A percentile compares a stretch with the other conserved stretches of the same genome.
phyloP scores from a whole-genome alignment of 2,329 filamentous ascomycete species.

The Leptographium wingfieldii region DNA sequence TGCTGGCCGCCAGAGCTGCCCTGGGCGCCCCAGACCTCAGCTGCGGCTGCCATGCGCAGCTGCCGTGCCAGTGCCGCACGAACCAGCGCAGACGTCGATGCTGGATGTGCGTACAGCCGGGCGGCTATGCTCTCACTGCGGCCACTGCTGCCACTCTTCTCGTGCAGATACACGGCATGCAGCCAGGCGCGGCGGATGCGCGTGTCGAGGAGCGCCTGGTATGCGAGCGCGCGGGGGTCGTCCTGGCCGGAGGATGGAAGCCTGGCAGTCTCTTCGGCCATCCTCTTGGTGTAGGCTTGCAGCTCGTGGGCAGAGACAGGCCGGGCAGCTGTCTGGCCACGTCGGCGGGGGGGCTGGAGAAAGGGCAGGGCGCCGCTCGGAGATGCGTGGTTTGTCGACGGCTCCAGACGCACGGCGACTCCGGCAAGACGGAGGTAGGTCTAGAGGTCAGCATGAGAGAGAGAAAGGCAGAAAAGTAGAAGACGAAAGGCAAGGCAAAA shows the following conservation, averaged over 20 bases:
- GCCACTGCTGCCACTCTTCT: constrained; percentile 24
- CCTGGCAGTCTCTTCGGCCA: neutral
- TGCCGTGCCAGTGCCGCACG: constrained; percentile 49
- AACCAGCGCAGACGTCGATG: constrained; percentile 48
- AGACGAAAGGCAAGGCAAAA: neutral
- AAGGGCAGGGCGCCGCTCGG: constrained; percentile 83
- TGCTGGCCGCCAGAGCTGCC: constrained; percentile 20
- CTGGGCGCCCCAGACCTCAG: constrained; percentile 32
- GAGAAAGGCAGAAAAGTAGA: neutral
- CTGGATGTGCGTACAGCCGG: constrained; percentile 57
- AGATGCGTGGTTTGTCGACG: constrained; percentile 88
- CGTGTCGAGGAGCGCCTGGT: constrained; percentile 63
- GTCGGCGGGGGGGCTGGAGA: constrained; percentile 45
- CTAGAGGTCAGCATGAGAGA: constrained; percentile 28
- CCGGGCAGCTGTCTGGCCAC: constrained; percentile 11
- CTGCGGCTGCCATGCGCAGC: constrained; percentile 58
- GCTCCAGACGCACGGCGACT: constrained; percentile 50
- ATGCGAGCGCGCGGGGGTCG: constrained; percentile 46
- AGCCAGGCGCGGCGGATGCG: constrained; percentile 81
- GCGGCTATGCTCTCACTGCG: constrained; percentile 56
- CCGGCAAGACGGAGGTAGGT: constrained; percentile 69
- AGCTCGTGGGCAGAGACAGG: constrained; percentile 16
- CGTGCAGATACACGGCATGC: constrained; percentile 61
- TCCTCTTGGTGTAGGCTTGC: constrained; percentile 10
- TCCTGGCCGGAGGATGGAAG: neutral